Evolutionary conservation across 2,329 filamentous ascomycete species (phyloP).

Genomic region (Cryphonectria naterciae): DNA sequence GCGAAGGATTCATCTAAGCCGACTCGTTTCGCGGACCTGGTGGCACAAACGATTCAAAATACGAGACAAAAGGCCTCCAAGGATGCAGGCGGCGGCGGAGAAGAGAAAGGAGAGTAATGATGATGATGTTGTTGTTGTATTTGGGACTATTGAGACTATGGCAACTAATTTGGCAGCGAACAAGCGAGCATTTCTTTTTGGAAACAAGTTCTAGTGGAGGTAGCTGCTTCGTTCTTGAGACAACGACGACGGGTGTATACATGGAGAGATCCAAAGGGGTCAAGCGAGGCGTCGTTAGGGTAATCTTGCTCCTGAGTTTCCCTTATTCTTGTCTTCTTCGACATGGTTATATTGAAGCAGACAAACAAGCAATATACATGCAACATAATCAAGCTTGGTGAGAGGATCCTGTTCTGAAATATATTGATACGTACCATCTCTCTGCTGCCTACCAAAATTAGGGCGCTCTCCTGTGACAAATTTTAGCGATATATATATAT

Average conservation of each 20-base stretch:
- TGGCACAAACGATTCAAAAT: conserved; percentile 36
- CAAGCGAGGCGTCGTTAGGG: conserved; percentile 1
- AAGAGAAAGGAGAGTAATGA: background rate
- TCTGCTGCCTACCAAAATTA: background rate
- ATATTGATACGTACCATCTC: background rate
- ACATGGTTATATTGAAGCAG: background rate
- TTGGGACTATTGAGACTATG: background rate
- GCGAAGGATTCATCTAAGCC: conserved; percentile 13
- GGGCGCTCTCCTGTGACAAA: background rate
- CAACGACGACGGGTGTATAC: background rate
- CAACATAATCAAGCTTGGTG: background rate
- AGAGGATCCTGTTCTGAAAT: background rate
- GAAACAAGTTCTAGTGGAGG: background rate
- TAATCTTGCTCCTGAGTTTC: background rate
- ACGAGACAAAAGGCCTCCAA: conserved; percentile 20
- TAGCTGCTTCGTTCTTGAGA: background rate
- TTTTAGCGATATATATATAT: background rate
- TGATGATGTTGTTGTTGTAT: background rate
- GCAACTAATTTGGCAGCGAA: background rate
- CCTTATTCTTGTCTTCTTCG: background rate
- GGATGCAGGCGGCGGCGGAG: background rate
- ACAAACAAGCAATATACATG: background rate
- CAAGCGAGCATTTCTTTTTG: background rate
- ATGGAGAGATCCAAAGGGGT: background rate
- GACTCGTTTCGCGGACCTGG: conserved; percentile 38